phyloP scores from a whole-genome alignment of 2,329 filamentous ascomycete genomes.

The Neocucurbitaria cava region DNA sequence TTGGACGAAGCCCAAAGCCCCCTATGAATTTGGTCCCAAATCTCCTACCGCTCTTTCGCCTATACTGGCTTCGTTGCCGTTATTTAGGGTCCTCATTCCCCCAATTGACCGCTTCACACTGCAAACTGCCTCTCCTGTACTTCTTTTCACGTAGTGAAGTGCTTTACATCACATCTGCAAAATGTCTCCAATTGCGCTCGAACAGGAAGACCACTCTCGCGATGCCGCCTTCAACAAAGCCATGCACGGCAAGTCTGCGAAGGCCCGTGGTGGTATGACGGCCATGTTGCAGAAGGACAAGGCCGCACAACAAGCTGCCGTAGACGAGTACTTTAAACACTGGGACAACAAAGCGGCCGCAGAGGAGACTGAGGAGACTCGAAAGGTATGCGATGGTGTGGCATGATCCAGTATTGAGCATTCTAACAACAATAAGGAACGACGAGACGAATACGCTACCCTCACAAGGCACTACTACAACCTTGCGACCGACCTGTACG shows the following conservation, averaged over 20 bases:
- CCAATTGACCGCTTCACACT: constrained; percentile 24
- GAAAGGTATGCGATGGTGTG: constrained; percentile 65
- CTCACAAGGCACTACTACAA: constrained; percentile 97
- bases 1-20: constrained; percentile 16
- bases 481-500: constrained; percentile 93
- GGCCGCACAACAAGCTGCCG: constrained; percentile 77
- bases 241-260: constrained; percentile 78
- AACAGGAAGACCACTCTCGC: constrained; percentile 81
- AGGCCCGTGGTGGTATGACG: constrained; percentile 74
- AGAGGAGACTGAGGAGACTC: constrained; percentile 81
- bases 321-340: constrained; percentile 95
- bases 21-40: constrained; percentile 24
- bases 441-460: constrained; percentile 88
- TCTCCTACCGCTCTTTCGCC: constrained; percentile 40
- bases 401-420: neutral
- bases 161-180: constrained; percentile 26
- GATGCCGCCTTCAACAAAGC: constrained; percentile 92
- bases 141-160: neutral
- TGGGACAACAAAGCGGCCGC: constrained; percentile 85
- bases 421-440: constrained; percentile 62
- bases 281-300: constrained; percentile 88
- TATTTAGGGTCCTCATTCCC: constrained; percentile 18
- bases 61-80: constrained; percentile 18
- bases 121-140: constrained; percentile 3
- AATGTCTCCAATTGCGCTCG: constrained; percentile 68